Base-by-base conservation (phyloP, 345 rosid genomes). In the Eucalyptus caleyi region DNA sequence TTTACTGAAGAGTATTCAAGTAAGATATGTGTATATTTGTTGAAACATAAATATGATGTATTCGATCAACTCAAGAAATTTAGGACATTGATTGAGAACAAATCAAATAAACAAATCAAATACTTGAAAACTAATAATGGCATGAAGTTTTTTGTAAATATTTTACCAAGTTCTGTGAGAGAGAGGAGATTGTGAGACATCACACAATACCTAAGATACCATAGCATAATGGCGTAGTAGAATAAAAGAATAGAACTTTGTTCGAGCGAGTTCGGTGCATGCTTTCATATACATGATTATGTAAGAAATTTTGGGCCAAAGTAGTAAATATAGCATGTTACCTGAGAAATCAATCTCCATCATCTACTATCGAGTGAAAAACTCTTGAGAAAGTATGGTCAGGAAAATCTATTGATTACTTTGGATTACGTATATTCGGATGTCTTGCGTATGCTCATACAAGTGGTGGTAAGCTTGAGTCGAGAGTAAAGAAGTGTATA, bases 231-330 rank as follows among this genome's bases (percentile, higher is more conserved):
- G 67, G n/a, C 4, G 0, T 26, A 24, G 1, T 26, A 26, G 32
- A 60, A 60, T 6, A 0, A 8, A 60, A 60, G 32, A 60, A 60
- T 1, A 26, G 0, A 6, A 60, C 4, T 60, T 60, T 60, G 1
- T 1, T 60, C 1, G 0, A 53, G 5, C 11, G 3, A 53, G 5
- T 11, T 53, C 0, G 11, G 5, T 53, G 59, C 26, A 53, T 53
- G 26, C 59, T 53, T 53, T 53, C 2, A 0, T 53, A 53, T 53
- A 11, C 59, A 53, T 53, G 59, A 53, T 53, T 53, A 53, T 21
- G 26, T 1, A 53, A 53, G 26, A 5, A 53, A 53, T 53, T 53
- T 53, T 53, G 59, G 59, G 5, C 11, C 0, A 2, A 2, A 53
- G 1, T 53, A 53, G 59, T 53, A 53, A 53, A 0, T 21, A 53